These are phyloP conservation scores for Patellifolia procumbens DNA, from an alignment of 179 eudicot genomes.

Conservation along the genomic window DNA sequence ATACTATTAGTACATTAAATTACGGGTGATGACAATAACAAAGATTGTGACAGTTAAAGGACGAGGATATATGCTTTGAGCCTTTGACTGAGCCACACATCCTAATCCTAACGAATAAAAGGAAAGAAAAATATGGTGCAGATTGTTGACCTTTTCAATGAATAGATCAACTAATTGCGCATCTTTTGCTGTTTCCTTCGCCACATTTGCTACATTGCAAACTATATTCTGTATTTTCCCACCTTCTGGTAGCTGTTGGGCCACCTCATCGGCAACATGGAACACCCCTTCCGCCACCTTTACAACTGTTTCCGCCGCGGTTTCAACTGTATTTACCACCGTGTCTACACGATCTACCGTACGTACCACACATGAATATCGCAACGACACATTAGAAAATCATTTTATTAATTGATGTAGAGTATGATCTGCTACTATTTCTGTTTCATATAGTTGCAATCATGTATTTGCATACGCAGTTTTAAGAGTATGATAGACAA, in stretches of 20 bases:
- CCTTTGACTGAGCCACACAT: too few species aligned
- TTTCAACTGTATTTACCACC: constrained; percentile 30
- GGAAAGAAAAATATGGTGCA: too few species aligned
- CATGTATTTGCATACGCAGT: too few species aligned
- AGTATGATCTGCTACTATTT: too few species aligned
- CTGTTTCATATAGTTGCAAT: too few species aligned
- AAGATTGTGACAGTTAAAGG: too few species aligned
- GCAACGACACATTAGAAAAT: neutral
- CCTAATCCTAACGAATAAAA: neutral
- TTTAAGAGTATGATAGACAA: too few species aligned
- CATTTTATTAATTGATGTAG: neutral
- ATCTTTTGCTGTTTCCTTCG: constrained; percentile 20
- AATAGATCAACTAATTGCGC: constrained; percentile 7
- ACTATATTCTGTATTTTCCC: neutral
- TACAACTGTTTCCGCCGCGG: constrained; percentile 30
- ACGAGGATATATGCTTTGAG: too few species aligned
- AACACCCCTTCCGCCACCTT: constrained; percentile 34
- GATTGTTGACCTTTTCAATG: constrained; percentile 16
- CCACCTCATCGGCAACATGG: constrained; percentile 30
- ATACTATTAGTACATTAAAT: too few species aligned
- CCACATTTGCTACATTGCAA: neutral
- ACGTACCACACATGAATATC: neutral
- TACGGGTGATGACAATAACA: too few species aligned
- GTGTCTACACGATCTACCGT: constrained; percentile 23
- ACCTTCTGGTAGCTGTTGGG: constrained; percentile 33